Evolutionary conservation across 768 basidiomycete genomes (phyloP), one percentile per base, ranked within the genome.

Genomic region (Agaricus subrufescens): DNA sequence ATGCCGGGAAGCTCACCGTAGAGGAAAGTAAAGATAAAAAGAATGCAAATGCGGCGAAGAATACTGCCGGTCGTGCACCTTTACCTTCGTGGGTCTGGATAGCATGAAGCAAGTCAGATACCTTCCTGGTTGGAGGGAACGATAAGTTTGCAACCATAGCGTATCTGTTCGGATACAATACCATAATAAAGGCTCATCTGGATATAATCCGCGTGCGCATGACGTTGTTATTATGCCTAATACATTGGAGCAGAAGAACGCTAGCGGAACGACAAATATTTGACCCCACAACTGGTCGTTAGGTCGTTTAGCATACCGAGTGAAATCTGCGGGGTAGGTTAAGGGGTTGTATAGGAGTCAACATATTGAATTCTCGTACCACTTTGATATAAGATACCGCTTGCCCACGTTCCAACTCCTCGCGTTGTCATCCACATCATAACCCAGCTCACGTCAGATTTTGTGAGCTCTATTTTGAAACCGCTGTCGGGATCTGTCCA

Each of bases 381-480:
- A 31, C 60, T 61, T 27, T 61, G 60, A 46, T 61, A 61, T 27
- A 61, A 49, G 14, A 61, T 61, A 2, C 67, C 68, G 31, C 69
- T 68, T 8, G 69, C 65, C 69, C 68, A 71, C 6, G 62, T 66
- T 6, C 69, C 69, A 19, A 71, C 67, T 2, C 68, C 68, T 57
- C 69, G 65, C 4, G 65, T 69, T 23, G 67, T 65, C 50, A 65
- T 60, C 37, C 68, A 54, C 65, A 69, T 66, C 66, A 71, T 69
- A 3, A 61, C 56, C 69, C 68, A 71, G 19, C 64, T 63, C 3
- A 69, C 53, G 4, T 54, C 54, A 3, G 65, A 59, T 10, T 68
- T 65, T 15, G 58, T 52, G 1, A 69, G 63, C 29, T 54, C 65
- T 11, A 63, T 53, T 3, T 67, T 64, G 48, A 63, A 66, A 12